Evolutionary conservation across 768 basidiomycete species (phyloP), one percentile per base, ranked within the genome.

Genomic region (Cyathus striatus): DNA sequence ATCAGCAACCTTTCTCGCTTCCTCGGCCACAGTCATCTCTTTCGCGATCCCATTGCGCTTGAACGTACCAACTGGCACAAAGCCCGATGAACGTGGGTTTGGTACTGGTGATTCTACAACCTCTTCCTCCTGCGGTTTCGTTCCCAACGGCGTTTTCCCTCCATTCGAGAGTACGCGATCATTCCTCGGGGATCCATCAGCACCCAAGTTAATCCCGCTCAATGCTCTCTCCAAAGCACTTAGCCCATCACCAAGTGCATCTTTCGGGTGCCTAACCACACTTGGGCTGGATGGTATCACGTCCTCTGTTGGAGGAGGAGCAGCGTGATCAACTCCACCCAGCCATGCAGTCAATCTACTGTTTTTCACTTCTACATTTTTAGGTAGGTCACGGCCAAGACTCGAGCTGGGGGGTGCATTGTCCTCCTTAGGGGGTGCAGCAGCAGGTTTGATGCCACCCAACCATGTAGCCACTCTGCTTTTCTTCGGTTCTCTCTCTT

Each of bases 391-490:
- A n/a, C n/a, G n/a, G 17, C 3, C 37, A 10, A 49, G 40, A 5
- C 42, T 16, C 3, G 46, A 38, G 0, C 40, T 23, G 26, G 35
- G 24, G 16, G 43, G 40, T n/a, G 45, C 53, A 14, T 46, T 37
- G n/a, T 32, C 40, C 17, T 45, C 50, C 6, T 47, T 23, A 13
- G 42, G 43, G n/a, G 38, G 30, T n/a, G 47, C 44, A 9, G 47
- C 42, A 17, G 44, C 27, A 3, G 76, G 68, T 39, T 82, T 81
- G 38, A 89, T 78, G 6, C 64, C 70, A 22, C 82, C 86, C 46
- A 90, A 52, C 87, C 87, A 90, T 6, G 81, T 84, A 6, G 86
- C 73, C 14, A 90, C 80, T 18, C 84, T 66, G 5, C 86, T 85
- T 46, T 84, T 83, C n/a, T n/a, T n/a, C n/a, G n/a, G n/a, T n/a